Conservation (phyloP, 495 filamentous ascomycete genomes). For the Penicillium desertorum region DNA sequence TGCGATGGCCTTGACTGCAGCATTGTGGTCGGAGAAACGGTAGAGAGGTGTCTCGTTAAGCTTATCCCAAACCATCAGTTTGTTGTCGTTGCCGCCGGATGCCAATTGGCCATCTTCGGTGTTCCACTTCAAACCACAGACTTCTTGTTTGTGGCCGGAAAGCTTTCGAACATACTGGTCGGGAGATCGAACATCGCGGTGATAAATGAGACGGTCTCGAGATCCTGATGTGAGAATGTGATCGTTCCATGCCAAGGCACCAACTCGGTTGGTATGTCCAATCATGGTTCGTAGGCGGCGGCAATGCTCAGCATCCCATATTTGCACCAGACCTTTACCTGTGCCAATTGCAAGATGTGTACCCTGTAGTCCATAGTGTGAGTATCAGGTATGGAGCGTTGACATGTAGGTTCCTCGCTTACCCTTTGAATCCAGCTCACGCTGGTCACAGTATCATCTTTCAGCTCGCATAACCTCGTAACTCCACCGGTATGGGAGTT, state of each 20-base stretch:
- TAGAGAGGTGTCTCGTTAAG: conserved; percentile 80
- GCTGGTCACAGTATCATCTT: conserved; percentile 91
- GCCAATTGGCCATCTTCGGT: conserved; percentile 90
- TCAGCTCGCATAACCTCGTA: conserved; percentile 87
- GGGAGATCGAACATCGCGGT: conserved; percentile 92
- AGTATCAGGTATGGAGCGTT: conserved; percentile 3
- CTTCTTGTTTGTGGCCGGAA: conserved; percentile 92
- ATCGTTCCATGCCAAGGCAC: conserved; percentile 93
- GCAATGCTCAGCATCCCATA: conserved; percentile 90
- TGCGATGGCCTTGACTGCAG: conserved; percentile 97
- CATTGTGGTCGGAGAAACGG: conserved; percentile 89
- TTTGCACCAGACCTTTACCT: conserved; percentile 88
- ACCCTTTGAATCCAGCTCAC: conserved; percentile 94
- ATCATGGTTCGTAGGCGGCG: conserved; percentile 92
- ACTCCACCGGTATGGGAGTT: conserved; percentile 83
- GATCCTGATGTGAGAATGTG: conserved; percentile 96
- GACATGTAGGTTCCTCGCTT: conserved; percentile 16
- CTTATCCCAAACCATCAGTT: conserved; percentile 97
- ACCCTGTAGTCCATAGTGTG: conserved; percentile 51
- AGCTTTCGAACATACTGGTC: conserved; percentile 84
- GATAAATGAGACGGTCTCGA: conserved; percentile 86
- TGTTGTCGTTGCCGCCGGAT: conserved; percentile 98
- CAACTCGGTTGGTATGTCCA: conserved; percentile 88
- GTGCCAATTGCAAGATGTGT: conserved; percentile 95
- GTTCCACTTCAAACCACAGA: conserved; percentile 98